Base-by-base conservation (phyloP, 2,329 filamentous ascomycete genomes). In the Penicillium sp. region DNA sequence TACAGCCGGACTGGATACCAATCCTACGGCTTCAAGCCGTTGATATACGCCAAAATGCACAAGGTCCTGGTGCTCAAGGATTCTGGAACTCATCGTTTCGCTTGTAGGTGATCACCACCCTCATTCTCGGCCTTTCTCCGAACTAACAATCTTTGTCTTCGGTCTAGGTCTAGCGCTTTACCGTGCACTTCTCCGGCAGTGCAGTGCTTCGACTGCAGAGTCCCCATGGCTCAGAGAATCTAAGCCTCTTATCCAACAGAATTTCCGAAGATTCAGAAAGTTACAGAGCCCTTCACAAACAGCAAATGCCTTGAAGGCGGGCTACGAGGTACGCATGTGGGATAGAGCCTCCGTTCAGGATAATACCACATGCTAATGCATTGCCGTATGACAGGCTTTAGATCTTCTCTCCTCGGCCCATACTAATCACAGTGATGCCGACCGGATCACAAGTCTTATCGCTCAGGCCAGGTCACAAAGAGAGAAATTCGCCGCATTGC, bases 161-260 rank as follows among this genome's bases (percentile, higher is more conserved):
- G 6, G 16, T 33, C 12, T 39, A 76, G 73, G 72, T 53, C 59
- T 73, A 54, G 68, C 72, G 31, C 69, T 76, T 19, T 76, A 75
- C 55, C 67, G 71, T 57, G 69, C 71, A 35, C 71, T 76, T 42
- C 67, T 76, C 42, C 67, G 68, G 56, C 70, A 72, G 67, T 72
- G 69, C 56, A 53, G 59, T 31, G 60, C 59, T 51, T 52, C 72
- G 39, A 58, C 62, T n/a, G 42, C 41, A 25, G 57, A 46, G 16
- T 52, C 56, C 19, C 46, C 54, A 14, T 63, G 59, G 53, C 60
- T 58, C 18, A 42, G 36, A 40, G 59, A 57, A 35, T 62, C 60
- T 43, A 65, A 59, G 45, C 53, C 45, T 2, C 54, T 72, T 11
- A 57, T 75, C 36, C 64, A 61, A 34, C 60, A 64, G 22, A 66